Conservation (phyloP, 768 basidiomycete genomes). For the Sutorius australiensis region DNA sequence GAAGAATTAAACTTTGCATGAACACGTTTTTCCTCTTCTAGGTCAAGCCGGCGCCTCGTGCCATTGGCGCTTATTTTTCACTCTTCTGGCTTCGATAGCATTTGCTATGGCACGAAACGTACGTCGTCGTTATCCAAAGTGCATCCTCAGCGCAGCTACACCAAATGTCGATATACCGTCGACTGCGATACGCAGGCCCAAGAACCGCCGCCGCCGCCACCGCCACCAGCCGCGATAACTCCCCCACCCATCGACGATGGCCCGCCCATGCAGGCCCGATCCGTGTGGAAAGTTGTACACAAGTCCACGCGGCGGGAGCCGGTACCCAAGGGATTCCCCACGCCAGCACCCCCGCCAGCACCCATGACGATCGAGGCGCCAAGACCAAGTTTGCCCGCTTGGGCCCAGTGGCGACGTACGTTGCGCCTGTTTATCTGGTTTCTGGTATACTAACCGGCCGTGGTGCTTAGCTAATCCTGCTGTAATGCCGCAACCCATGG, state of each 20-base stretch:
- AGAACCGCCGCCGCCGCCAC: conserved; percentile 36
- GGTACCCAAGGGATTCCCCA: conserved; percentile 40
- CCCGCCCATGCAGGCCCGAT: conserved; percentile 49
- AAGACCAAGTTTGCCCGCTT: too few species aligned
- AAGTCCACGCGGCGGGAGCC: conserved; percentile 57
- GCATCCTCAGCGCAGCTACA: too few species aligned
- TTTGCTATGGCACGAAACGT: too few species aligned
- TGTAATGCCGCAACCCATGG: conserved; percentile 45
- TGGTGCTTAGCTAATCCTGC: conserved; percentile 56
- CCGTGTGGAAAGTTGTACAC: conserved; percentile 72
- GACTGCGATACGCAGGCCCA: conserved; percentile 26
- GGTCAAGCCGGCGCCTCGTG: too few species aligned
- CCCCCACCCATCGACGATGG: conserved; percentile 47
- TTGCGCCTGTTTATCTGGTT: background rate
- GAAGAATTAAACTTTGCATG: too few species aligned
- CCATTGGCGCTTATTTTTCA: too few species aligned
- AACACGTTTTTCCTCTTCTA: too few species aligned
- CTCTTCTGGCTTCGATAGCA: too few species aligned
- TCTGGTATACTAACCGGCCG: background rate
- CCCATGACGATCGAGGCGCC: conserved; percentile 26
- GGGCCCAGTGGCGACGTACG: conserved; percentile 83
- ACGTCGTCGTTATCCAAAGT: too few species aligned
- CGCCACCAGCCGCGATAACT: conserved; percentile 32
- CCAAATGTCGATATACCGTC: too few species aligned
- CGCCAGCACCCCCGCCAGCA: conserved; percentile 29